phyloP scores from a whole-genome alignment of 805 yeast genomes.

The Metschnikowia santaceciliae region DNA sequence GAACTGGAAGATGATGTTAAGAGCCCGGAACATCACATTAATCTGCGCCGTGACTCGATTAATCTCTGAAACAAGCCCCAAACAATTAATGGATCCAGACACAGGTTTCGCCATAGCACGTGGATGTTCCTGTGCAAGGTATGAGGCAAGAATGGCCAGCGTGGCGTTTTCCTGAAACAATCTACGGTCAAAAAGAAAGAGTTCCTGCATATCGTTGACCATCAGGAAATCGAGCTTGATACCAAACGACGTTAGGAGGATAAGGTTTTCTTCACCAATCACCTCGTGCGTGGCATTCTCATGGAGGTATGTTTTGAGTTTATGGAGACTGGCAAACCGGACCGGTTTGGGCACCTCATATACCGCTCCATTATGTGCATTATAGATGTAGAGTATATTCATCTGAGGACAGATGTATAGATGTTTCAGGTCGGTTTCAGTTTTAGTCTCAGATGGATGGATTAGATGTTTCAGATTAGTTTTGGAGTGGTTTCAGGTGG shows the following conservation, averaged over 20 bases:
- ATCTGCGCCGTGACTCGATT: constrained; percentile 29
- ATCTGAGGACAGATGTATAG: not conserved
- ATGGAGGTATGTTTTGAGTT: constrained; percentile 28
- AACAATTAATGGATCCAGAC: not conserved
- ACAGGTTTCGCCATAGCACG: not conserved
- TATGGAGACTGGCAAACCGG: constrained; percentile 32
- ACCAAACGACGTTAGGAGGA: constrained; percentile 64
- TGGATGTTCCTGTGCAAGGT: constrained; percentile 6
- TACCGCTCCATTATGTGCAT: constrained; percentile 36
- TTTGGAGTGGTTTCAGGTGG: too few species aligned
- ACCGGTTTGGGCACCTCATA: constrained; percentile 38
- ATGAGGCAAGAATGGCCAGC: constrained; percentile 5
- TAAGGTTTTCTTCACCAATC: constrained; percentile 30
- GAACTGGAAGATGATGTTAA: constrained; percentile 47
- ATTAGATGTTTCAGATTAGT: too few species aligned
- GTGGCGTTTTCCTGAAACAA: constrained; percentile 37
- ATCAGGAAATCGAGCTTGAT: constrained; percentile 52
- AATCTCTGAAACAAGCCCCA: not conserved
- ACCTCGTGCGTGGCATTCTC: constrained; percentile 24
- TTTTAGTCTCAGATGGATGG: not conserved
- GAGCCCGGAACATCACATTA: constrained; percentile 41
- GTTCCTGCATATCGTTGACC: constrained; percentile 49
- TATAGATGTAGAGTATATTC: constrained; percentile 20
- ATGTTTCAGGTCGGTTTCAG: too few species aligned
- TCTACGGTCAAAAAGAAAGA: constrained; percentile 62